These are phyloP conservation scores for Schizosaccharomyces cryophilus DNA, from an alignment of 805 yeast genomes.

Conservation along the genomic window DNA sequence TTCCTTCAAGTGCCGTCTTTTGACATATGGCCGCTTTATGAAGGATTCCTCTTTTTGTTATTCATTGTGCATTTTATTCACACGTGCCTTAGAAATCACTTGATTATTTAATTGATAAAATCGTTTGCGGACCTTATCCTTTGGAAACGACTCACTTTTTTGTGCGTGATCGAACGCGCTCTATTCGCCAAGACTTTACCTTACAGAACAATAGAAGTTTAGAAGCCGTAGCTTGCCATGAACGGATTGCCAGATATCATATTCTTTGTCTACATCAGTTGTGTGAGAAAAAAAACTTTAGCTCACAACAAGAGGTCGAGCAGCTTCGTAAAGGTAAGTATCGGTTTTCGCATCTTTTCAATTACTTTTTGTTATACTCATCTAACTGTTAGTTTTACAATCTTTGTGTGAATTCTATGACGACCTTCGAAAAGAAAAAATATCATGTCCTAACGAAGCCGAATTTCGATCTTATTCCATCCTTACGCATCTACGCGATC, in stretches of 20 bases:
- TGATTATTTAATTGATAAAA: constrained; percentile 40
- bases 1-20: neutral
- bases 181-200: constrained; percentile 89
- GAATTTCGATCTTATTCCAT: constrained; percentile 80
- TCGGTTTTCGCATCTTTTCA: neutral
- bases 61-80: constrained; percentile 6
- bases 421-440: constrained; percentile 49
- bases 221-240: constrained; percentile 83
- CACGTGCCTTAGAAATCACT: constrained; percentile 23
- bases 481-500: constrained; percentile 55
- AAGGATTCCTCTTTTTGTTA: neutral
- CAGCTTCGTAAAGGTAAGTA: constrained; percentile 44
- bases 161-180: constrained; percentile 90
- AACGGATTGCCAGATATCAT: constrained; percentile 73
- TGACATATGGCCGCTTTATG: neutral
- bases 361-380: neutral
- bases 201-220: constrained; percentile 84
- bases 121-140: constrained; percentile 19
- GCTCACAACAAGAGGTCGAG: constrained; percentile 86
- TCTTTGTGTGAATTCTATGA: constrained; percentile 69
- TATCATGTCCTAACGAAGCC: constrained; percentile 57
- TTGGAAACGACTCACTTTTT: constrained; percentile 70
- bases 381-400: constrained; percentile 31
- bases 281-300: constrained; percentile 58
- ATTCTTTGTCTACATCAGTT: constrained; percentile 57